These are phyloP conservation scores for Dendrobium chrysotoxum DNA, from an alignment of 106 monocot species.

Conservation along the genomic window DNA sequence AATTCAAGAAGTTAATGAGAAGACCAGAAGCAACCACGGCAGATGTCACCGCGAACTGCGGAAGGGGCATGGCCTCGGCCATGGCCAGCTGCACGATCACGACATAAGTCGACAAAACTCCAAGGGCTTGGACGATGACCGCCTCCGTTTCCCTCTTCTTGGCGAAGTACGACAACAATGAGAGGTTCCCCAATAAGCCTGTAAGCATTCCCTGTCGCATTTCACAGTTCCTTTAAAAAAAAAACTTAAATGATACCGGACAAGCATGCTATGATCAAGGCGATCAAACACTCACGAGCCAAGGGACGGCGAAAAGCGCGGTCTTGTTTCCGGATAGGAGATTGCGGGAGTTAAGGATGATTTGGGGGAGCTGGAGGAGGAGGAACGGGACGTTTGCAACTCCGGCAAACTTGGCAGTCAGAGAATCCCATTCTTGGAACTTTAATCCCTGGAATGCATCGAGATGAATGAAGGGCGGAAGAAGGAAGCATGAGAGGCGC, in stretches of 20 bases:
- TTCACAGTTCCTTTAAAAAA: background rate
- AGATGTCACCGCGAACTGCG: slow-evolving; percentile 56
- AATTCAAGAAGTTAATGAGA: slow-evolving; percentile 75
- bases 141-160: slow-evolving; percentile 97
- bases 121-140: slow-evolving; percentile 71
- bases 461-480: background rate
- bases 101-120: slow-evolving; percentile 80
- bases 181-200: slow-evolving; percentile 80
- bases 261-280: background rate
- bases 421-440: slow-evolving; percentile 69
- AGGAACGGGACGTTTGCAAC: slow-evolving; percentile 79
- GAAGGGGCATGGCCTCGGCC: slow-evolving; percentile 72
- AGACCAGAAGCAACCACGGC: slow-evolving; percentile 59
- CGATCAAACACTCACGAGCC: slow-evolving; percentile 40
- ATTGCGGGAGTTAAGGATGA: slow-evolving; percentile 70
- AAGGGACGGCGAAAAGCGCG: slow-evolving; percentile 79
- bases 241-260: background rate
- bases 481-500: background rate
- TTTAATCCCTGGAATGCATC: slow-evolving; percentile 5
- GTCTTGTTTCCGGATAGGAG: slow-evolving; percentile 68
- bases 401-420: slow-evolving; percentile 72
- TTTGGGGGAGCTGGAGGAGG: slow-evolving; percentile 89
- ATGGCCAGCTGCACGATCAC: slow-evolving; percentile 79
- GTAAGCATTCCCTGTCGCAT: slow-evolving; percentile 80
- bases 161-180: slow-evolving; percentile 85